A percentile compares a stretch with the other conserved stretches of the same genome.
phyloP scores from a whole-genome alignment of 257 asterid genomes.

The Agastache rugosa region DNA sequence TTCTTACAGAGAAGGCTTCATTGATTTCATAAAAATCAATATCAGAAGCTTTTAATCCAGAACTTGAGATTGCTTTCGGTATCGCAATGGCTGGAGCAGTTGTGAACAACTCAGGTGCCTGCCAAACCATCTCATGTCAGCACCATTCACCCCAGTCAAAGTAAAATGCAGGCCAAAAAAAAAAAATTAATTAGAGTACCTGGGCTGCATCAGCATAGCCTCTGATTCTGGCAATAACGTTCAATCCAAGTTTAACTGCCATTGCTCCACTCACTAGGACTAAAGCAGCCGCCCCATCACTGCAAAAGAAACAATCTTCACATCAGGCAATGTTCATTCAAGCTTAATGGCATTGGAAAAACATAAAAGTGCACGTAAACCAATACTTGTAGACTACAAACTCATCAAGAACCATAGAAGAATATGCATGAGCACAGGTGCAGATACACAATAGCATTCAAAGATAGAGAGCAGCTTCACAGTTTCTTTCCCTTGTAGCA shows the following conservation, averaged over 20 bases:
- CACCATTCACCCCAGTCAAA: constrained; percentile 9
- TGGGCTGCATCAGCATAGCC: constrained; percentile 98
- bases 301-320: constrained; percentile 36
- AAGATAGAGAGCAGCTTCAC: background rate
- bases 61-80: constrained; percentile 82
- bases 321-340: constrained; percentile 16
- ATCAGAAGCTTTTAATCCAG: constrained; percentile 73
- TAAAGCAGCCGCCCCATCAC: constrained; percentile 97
- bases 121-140: constrained; percentile 44
- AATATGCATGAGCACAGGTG: constrained; percentile 4
- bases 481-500: background rate
- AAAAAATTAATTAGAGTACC: constrained; percentile 53
- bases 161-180: constrained; percentile 14
- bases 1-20: constrained; percentile 92
- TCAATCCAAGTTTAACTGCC: constrained; percentile 76
- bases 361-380: constrained; percentile 9
- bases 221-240: constrained; percentile 76
- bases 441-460: background rate
- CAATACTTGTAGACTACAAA: constrained; percentile 1
- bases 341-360: background rate
- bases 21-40: constrained; percentile 90
- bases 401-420: background rate
- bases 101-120: constrained; percentile 94
- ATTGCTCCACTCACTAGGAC: constrained; percentile 87
- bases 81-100: constrained; percentile 97